phyloP scores from a whole-genome alignment of 2,329 filamentous ascomycete species.

The Claviceps arundinis region DNA sequence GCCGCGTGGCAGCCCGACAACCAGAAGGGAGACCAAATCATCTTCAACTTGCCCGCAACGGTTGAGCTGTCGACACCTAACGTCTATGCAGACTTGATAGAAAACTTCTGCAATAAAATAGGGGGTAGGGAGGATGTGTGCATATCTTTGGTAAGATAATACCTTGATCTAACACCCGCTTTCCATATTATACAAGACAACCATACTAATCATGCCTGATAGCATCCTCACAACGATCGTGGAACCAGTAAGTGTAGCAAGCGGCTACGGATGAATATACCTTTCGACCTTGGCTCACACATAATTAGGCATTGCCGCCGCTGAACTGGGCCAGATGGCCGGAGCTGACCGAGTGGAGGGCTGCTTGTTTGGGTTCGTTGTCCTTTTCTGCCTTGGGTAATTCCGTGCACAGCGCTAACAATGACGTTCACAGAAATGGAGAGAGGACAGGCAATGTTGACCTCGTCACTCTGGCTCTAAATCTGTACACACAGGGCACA shows the following conservation, averaged over 20 bases:
- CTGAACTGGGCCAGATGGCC: constrained; percentile 91
- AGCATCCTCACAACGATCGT: constrained; percentile 85
- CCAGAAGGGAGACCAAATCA: constrained; percentile 56
- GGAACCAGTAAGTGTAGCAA: constrained; percentile 40
- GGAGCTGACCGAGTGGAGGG: constrained; percentile 90
- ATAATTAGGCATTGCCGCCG: constrained; percentile 43
- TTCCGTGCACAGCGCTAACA: not conserved
- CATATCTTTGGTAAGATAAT: constrained; percentile 48
- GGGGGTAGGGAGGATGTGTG: constrained; percentile 74
- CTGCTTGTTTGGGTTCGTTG: constrained; percentile 45
- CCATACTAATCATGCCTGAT: not conserved
- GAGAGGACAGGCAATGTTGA: constrained; percentile 95
- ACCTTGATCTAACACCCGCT: too few relatives aligned
- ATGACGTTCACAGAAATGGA: constrained; percentile 47
- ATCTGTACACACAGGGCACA: constrained; percentile 89
- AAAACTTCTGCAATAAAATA: constrained; percentile 85
- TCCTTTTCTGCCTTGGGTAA: not conserved
- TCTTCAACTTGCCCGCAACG: constrained; percentile 93
- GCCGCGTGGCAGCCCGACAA: constrained; percentile 75
- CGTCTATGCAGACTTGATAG: constrained; percentile 89
- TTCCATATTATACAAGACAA: not conserved
- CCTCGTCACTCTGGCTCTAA: constrained; percentile 80
- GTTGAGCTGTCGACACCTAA: constrained; percentile 94
- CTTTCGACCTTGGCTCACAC: constrained; percentile 37
- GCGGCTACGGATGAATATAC: not conserved